Evolutionary conservation across 78 protist species (phyloP).

Genomic region (Dictyostelium purpureum): DNA sequence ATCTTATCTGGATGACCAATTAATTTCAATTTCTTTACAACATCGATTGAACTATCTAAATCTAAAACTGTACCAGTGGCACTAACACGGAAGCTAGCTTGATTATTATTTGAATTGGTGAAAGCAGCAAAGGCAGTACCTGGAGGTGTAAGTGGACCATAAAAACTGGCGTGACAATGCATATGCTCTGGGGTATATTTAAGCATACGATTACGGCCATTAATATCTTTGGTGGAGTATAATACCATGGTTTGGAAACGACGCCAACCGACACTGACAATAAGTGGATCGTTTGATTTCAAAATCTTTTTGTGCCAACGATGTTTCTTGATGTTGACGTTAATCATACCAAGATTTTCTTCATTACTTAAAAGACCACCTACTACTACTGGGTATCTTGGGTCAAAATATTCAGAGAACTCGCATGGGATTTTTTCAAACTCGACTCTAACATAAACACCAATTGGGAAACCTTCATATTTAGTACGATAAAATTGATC

Average conservation of each 20-base stretch:
- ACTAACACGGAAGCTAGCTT: slow-evolving; percentile 90
- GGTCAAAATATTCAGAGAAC: slow-evolving; percentile 91
- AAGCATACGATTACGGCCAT: slow-evolving; percentile 92
- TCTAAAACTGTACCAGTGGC: slow-evolving; percentile 97
- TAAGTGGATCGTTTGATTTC: slow-evolving; percentile 97
- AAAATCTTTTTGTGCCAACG: slow-evolving; percentile 96
- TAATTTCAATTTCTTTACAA: slow-evolving; percentile 99
- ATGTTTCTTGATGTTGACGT: slow-evolving; percentile 96
- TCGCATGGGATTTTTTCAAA: slow-evolving; percentile 95
- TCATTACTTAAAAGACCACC: slow-evolving; percentile 97
- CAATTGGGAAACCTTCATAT: slow-evolving; percentile 86
- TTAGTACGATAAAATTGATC: slow-evolving; percentile 44
- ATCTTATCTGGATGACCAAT: slow-evolving; percentile 94
- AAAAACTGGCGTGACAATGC: slow-evolving; percentile 97
- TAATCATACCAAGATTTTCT: slow-evolving; percentile 90
- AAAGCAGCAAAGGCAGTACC: slow-evolving; percentile 87
- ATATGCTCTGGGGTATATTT: slow-evolving; percentile 99
- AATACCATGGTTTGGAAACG: slow-evolving; percentile 94
- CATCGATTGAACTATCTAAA: slow-evolving; percentile 76
- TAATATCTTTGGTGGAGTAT: slow-evolving; percentile 88
- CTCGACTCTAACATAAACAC: slow-evolving; percentile 96
- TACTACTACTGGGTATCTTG: slow-evolving; percentile 90
- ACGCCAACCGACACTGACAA: slow-evolving; percentile 99
- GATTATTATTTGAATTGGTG: slow-evolving; percentile 19
- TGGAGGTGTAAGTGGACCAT: slow-evolving; percentile 94